Percentiles rank a stretch among this genome's conserved stretches.
Conservation (phyloP, 140 eudicot genomes). For the Anethum foeniculum region DNA sequence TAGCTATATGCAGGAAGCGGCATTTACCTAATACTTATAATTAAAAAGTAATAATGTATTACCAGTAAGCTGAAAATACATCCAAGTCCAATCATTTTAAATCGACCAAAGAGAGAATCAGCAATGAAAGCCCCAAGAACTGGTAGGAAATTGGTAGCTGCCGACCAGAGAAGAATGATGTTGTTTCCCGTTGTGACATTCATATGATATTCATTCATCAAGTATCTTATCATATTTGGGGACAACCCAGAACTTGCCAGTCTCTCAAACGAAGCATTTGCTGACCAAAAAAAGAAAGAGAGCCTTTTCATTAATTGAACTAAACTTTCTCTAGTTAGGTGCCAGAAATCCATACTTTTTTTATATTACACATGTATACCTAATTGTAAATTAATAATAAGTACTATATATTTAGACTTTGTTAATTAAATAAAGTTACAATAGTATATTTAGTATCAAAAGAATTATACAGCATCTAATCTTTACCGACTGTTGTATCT, state of each 20-base stretch:
- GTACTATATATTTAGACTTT: no score
- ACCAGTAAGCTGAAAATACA: conserved; percentile 26
- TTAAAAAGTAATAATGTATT: neutral
- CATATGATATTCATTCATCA: conserved; percentile 25
- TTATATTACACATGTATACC: neutral
- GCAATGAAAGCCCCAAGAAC: conserved; percentile 31
- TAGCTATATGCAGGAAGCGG: neutral
- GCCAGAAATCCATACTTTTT: no score
- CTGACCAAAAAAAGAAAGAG: neutral
- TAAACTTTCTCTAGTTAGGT: no score
- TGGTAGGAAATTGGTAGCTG: conserved; percentile 25
- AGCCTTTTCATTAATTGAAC: no score
- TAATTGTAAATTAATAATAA: no score
- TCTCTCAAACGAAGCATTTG: conserved; percentile 18
- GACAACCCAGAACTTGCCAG: conserved; percentile 25
- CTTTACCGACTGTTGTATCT: no score
- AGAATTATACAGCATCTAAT: no score
- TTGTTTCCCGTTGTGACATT: conserved; percentile 21
- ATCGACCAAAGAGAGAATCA: conserved; percentile 33
- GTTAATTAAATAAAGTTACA: no score
- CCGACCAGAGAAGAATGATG: conserved; percentile 20
- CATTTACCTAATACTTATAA: neutral
- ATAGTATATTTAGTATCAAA: no score
- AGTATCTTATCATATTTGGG: conserved; percentile 31
- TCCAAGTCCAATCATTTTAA: conserved; percentile 25